Base-by-base conservation (phyloP, 2,329 filamentous ascomycete species). In the Fusarium phyllophilum region DNA sequence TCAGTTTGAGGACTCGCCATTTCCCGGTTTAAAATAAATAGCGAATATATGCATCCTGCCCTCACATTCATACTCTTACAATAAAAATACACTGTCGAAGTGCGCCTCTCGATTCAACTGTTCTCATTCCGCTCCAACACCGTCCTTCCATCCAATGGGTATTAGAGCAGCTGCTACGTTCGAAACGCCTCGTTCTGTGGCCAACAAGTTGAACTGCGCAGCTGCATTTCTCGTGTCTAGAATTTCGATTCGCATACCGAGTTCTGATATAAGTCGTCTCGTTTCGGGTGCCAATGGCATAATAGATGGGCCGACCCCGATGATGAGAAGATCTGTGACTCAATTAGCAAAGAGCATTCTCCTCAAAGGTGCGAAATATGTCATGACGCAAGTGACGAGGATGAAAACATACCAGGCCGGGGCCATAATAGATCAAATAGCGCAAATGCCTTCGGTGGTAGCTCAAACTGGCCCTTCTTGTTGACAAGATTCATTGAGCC, bases 211-310 rank as follows among this genome's bases (percentile, higher is more conserved):
- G 82, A 96, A 99, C 81, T 98, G 95, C 39, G 95, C 93, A 3
- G 96, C 94, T 14, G 96, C 96, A 83, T 98, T 98, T 72, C 94
- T 88, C 38, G 96, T 98, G 83, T 98, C 96, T 79, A 96, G 89
- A 8, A 98, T 88, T 79, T 99, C 96, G 10, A 98, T 87, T 65
- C 94, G 88, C 76, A 98, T 93, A 0, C 96, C 96, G 46, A 98
- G 83, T 36, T 89, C 88, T 70, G 92, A 92, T 64, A 99, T 90
- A 76, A 91, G 87, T 66, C 87, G 87, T 76, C 92, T 91, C 48
- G 94, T 94, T 75, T 90, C 87, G 2, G 93, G 93, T 63, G 93
- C 94, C 13, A 98, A 83, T 2, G 95, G 95, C 56, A 91, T 85
- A 57, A 96, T 94, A 26, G 88, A 87, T 26, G 89, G 89, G 1